phyloP scores from a whole-genome alignment of 1,284 basidiomycete genomes.

The Inonotus hispidus region DNA sequence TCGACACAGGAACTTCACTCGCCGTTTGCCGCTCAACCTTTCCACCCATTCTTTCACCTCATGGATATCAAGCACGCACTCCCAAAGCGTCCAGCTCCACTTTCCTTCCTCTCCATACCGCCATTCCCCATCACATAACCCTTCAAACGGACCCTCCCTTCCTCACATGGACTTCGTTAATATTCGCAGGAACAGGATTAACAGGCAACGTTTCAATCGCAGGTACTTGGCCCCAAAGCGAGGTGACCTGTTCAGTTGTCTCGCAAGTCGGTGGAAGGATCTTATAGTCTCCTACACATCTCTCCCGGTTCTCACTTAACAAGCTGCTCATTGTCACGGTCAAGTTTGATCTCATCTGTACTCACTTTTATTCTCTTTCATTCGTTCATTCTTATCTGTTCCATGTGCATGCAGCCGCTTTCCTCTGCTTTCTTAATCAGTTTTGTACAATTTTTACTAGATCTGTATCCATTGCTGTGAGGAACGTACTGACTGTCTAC shows the following conservation, averaged over 20 bases:
- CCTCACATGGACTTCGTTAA: slow-evolving; percentile 26
- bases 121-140: slow-evolving; percentile 50
- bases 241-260: slow-evolving; percentile 34
- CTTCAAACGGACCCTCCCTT: slow-evolving; percentile 36
- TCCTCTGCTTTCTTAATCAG: background rate
- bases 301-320: background rate
- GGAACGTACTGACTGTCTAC: background rate
- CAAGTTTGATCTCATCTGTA: background rate
- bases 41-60: slow-evolving; percentile 23
- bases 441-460: background rate
- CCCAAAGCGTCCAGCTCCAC: slow-evolving; percentile 73
- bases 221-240: slow-evolving; percentile 43
- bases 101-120: slow-evolving; percentile 43
- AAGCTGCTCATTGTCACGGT: background rate
- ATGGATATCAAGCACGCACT: slow-evolving; percentile 36
- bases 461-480: background rate
- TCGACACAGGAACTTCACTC: slow-evolving; percentile 31
- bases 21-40: slow-evolving; percentile 13
- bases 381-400: background rate
- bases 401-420: background rate
- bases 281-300: slow-evolving; percentile 46
- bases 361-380: background rate
- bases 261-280: slow-evolving; percentile 49
- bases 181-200: slow-evolving; percentile 54
- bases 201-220: slow-evolving; percentile 55